Evolutionary conservation across 176 grass and related monocot genomes (phyloP), one percentile per base, ranked within the genome.

Genomic region (Oryza coarctata): DNA sequence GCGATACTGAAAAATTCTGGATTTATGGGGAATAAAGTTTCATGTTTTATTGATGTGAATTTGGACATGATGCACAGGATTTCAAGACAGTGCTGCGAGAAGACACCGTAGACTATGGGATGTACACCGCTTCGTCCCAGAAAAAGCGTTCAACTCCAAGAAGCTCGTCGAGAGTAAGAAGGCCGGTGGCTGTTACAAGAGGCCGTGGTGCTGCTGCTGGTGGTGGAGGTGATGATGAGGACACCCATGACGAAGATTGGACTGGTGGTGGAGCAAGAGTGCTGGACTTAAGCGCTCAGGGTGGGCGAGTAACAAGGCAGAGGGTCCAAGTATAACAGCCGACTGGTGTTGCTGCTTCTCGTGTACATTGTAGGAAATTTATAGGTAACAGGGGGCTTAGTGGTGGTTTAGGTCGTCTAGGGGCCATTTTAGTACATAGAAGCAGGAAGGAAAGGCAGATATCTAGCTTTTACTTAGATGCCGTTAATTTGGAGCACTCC

Each of bases 71-170:
- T 77, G 28, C 41, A 26, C 85, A 99, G 97, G 93, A 99, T 84
- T 99, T 93, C 78, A 99, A 99, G 91, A 90, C 86, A 26, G 66
- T 86, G 50, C 35, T 99, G 34, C 90, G 91, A 26, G 97, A 99
- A 78, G 97, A 99, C 77, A 70, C 93, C n/a, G 92, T 96, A 76
- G 97, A 99, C 73, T 96, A 92, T 31, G 89, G 75, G 63, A 70
- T 80, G 38, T 95, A 85, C 72, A 90, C 80, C 9, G 75, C 80
- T 58, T 85, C 65, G 25, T 75, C 88, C 73, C 92, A 92, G 66
- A 96, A 80, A 83, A 99, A 92, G 79, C 89, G 87, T 14, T 85
- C 89, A 27, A 90, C 93, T 18, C 93, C 93, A 12, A 93, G 91
- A 83, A 96, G 84, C 62, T 74, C 83, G 1, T 74, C 85, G 30